Evolutionary conservation across 2,329 filamentous ascomycete species (phyloP).

Genomic region (Berkeleyomyces basicola): DNA sequence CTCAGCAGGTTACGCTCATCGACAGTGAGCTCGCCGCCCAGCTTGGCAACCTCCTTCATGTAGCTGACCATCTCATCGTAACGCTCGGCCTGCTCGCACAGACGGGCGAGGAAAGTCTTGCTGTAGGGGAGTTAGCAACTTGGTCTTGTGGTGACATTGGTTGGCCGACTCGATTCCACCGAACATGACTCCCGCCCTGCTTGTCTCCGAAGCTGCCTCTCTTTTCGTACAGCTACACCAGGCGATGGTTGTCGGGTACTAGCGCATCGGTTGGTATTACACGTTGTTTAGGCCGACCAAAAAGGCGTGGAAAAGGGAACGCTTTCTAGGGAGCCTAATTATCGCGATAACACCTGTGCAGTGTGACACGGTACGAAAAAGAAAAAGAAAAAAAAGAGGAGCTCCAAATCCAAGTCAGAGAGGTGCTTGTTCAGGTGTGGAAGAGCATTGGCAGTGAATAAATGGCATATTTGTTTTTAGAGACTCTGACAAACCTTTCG

Average conservation of each 20-base stretch:
- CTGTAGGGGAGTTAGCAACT: conserved; percentile 30
- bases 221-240: neutral
- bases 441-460: conserved; percentile 1
- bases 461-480: neutral
- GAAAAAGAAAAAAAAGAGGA: neutral
- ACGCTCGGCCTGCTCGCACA: conserved; percentile 99
- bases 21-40: conserved; percentile 65
- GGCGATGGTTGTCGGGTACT: neutral
- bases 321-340: conserved; percentile 1
- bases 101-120: conserved; percentile 99
- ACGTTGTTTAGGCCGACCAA: neutral
- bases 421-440: neutral
- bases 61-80: conserved; percentile 99
- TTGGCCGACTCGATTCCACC: neutral
- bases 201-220: neutral
- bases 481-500: conserved; percentile 12
- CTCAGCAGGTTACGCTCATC: conserved; percentile 98
- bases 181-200: neutral
- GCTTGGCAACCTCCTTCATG: conserved; percentile 99
- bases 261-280: neutral
- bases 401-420: neutral
- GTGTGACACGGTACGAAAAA: neutral
- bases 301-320: conserved; percentile 8
- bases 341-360: conserved; percentile 2
- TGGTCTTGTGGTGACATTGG: neutral